Base-by-base conservation (phyloP, 2,329 filamentous ascomycete species). In the Sarocladiaceae sp. region DNA sequence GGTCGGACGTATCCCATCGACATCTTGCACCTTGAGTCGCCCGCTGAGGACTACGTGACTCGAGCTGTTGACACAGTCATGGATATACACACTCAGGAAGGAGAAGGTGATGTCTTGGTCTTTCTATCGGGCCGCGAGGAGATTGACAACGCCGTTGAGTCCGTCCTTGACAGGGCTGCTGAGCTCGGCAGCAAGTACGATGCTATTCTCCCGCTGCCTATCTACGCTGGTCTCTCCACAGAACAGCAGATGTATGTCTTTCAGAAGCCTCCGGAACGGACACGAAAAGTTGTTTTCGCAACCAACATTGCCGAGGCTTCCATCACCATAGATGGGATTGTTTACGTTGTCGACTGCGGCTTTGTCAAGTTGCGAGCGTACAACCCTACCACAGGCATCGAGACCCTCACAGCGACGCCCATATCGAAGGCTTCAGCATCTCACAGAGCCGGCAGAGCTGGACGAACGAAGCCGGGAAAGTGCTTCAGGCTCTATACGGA, bases 221-320 rank as follows among this genome's bases (percentile, higher is more conserved):
- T 97, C 0, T 97, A 94, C 59, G 88, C 93, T 4, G 93, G 91
- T 2, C 74, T 97, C 5, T 80, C 88, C 2, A 88, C 85, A 7
- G 90, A 96, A 51, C 83, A 96, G 57, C 93, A 97, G 59, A 91
- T 95, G 80, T 90, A 90, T 52, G 85, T 97, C 32, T 97, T 97
- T 59, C 88, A 95, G 55, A 81, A 85, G 44, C 71, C 89, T 2
- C 81, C 87, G 0, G 82, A 87, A 48, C 83, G 90, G 47, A 90
- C 83, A 1, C 78, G 93, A 33, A 97, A 97, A 59, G 85, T 96
- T 31, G 86, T 98, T 27, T 83, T 96, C 52, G 85, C 88, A 3
- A 97, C 93, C 47, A 97, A 97, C 59, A 96, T 97, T 51, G 89
- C 93, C 11, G 93, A 98, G 68, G 91, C 93, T 4, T 95, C 88